Conservation (phyloP, 495 filamentous ascomycete genomes). For the Durotheca rogersii region DNA sequence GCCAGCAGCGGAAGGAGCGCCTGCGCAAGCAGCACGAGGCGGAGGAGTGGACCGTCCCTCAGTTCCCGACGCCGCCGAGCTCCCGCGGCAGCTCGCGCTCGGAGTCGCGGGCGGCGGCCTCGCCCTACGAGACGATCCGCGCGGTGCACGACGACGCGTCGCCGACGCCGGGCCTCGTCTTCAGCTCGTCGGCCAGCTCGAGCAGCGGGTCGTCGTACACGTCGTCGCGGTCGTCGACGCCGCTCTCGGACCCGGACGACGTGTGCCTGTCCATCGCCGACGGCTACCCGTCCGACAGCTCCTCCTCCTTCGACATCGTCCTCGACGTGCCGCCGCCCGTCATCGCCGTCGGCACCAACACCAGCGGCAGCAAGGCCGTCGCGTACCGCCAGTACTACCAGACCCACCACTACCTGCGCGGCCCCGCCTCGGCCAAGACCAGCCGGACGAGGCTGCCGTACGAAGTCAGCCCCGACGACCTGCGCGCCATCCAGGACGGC, state of each 20-base stretch:
- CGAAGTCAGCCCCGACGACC: constrained; percentile 48
- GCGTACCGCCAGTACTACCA: not conserved
- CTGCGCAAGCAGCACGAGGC: constrained; percentile 36
- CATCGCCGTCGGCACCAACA: constrained; percentile 7
- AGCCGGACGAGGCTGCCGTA: constrained; percentile 37
- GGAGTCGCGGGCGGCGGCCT: constrained; percentile 30
- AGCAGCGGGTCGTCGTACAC: constrained; percentile 40
- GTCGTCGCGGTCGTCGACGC: constrained; percentile 48
- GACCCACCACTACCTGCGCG: not conserved
- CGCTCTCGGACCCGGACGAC: constrained; percentile 39
- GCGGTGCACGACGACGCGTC: constrained; percentile 36
- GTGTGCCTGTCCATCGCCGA: constrained; percentile 36
- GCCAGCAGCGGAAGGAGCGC: constrained; percentile 48
- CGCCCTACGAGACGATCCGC: constrained; percentile 32
- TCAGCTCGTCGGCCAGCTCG: constrained; percentile 44
- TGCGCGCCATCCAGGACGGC: constrained; percentile 41
- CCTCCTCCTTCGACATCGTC: constrained; percentile 43
- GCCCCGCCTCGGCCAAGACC: not conserved
- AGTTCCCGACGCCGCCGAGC: constrained; percentile 41
- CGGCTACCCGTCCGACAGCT: constrained; percentile 41
- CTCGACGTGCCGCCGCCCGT: constrained; percentile 35
- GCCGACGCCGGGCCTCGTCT: constrained; percentile 44
- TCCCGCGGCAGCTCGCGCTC: constrained; percentile 44
- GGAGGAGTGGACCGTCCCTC: constrained; percentile 28
- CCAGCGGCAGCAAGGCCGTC: too few relatives aligned